These are phyloP conservation scores for Mucor sp. DNA, from an alignment of 371 early-diverging fungal genomes.

Conservation along the genomic window DNA sequence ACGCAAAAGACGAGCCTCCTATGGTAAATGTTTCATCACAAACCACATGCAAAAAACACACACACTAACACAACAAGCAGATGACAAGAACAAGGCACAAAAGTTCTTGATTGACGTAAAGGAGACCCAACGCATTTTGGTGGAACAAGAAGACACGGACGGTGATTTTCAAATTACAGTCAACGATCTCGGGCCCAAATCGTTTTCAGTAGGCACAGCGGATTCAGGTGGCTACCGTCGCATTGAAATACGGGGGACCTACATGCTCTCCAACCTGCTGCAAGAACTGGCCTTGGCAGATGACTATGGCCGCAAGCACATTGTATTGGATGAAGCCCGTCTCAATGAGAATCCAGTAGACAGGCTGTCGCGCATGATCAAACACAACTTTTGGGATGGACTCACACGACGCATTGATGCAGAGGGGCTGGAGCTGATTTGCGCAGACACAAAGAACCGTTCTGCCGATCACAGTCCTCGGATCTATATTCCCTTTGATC, in stretches of 20 bases:
- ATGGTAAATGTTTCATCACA: constrained; percentile 29
- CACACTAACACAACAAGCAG: constrained; percentile 28
- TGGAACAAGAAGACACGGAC: constrained; percentile 92
- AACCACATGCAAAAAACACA: neutral
- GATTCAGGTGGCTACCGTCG: constrained; percentile 81
- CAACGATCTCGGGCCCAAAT: constrained; percentile 89
- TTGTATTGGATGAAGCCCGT: constrained; percentile 80
- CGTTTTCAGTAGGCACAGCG: constrained; percentile 79
- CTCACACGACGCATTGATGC: constrained; percentile 91
- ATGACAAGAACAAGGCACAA: constrained; percentile 68
- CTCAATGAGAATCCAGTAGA: constrained; percentile 91
- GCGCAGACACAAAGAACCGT: constrained; percentile 87
- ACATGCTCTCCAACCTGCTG: constrained; percentile 87
- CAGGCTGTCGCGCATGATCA: constrained; percentile 85
- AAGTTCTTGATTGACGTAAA: constrained; percentile 81
- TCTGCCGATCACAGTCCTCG: constrained; percentile 67
- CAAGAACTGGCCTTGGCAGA: constrained; percentile 90
- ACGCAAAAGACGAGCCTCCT: constrained; percentile 41
- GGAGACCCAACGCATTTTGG: constrained; percentile 68
- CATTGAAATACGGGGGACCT: constrained; percentile 87
- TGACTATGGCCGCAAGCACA: constrained; percentile 77
- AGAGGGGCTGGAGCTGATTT: constrained; percentile 82
- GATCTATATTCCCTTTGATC: constrained; percentile 85
- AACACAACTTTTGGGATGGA: constrained; percentile 89
- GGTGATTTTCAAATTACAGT: constrained; percentile 92